Percentiles rank a stretch among this genome's conserved stretches.
Evolutionary conservation across 2,329 filamentous ascomycete genomes (phyloP).

Genomic region (Colletotrichum sp.): DNA sequence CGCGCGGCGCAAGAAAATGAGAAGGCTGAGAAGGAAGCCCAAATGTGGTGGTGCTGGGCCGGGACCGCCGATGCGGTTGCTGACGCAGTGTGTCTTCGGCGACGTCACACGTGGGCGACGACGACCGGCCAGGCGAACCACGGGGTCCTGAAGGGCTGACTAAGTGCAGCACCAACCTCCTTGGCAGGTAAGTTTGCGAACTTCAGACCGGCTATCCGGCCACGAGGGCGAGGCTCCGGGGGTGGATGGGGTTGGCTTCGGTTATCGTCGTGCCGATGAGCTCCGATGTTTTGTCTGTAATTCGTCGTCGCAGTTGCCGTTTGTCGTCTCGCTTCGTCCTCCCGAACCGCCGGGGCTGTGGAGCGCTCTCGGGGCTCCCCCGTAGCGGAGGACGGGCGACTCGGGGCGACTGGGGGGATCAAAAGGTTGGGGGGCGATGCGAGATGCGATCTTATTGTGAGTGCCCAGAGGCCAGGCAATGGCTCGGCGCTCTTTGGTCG

Average conservation of each 20-base stretch:
- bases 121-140: slow-evolving; percentile 1
- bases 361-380: background rate
- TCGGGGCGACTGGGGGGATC: background rate
- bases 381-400: background rate
- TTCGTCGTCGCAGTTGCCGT: background rate
- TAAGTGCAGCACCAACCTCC: background rate
- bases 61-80: slow-evolving; percentile 13
- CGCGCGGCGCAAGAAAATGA: background rate
- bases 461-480: background rate
- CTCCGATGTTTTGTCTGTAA: background rate
- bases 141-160: slow-evolving; percentile 1
- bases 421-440: background rate
- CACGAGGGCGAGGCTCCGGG: background rate
- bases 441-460: background rate
- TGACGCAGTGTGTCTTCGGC: slow-evolving; percentile 17
- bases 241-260: background rate
- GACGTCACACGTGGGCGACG: slow-evolving; percentile 14
- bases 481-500: background rate
- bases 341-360: background rate
- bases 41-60: background rate
- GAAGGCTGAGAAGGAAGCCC: background rate
- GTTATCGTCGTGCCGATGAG: background rate
- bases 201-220: background rate
- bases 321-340: background rate
- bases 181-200: background rate